Evolutionary conservation across 1,139 yeast genomes (phyloP).

Genomic region (Pichia sp.): DNA sequence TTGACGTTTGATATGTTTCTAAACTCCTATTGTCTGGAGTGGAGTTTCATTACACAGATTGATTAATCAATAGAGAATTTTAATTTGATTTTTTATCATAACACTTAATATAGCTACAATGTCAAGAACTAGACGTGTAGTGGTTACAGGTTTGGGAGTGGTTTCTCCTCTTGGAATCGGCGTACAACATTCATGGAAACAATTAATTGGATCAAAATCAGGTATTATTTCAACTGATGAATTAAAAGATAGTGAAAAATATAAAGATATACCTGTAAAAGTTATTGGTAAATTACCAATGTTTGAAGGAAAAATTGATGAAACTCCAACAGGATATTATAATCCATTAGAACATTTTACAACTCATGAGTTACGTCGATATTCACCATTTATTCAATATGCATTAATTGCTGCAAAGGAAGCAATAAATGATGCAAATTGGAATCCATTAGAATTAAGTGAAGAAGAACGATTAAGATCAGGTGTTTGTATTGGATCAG

Average conservation of each 20-base stretch:
- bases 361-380: slow-evolving; percentile 45
- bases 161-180: slow-evolving; percentile 86
- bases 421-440: slow-evolving; percentile 65
- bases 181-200: slow-evolving; percentile 45
- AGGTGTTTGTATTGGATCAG: slow-evolving; percentile 90
- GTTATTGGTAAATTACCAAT: slow-evolving; percentile 75
- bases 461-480: slow-evolving; percentile 33
- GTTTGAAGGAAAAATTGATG: slow-evolving; percentile 32
- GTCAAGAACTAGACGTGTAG: slow-evolving; percentile 50
- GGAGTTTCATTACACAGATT: no score
- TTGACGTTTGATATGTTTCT: no score
- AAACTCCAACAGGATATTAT: slow-evolving; percentile 1
- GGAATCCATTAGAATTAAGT: slow-evolving; percentile 34
- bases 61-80: no score
- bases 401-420: slow-evolving; percentile 73
- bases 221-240: slow-evolving; percentile 51
- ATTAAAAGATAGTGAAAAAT: slow-evolving; percentile 43
- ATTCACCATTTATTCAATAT: slow-evolving; percentile 71
- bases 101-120: background rate
- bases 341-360: slow-evolving; percentile 35
- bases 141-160: slow-evolving; percentile 85
- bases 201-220: slow-evolving; percentile 42
- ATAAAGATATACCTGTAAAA: slow-evolving; percentile 60
- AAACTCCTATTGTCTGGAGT: no score
- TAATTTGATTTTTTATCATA: background rate